Conservation (phyloP, 2,329 filamentous ascomycete genomes). For the Basipetospora chlamydospora region DNA sequence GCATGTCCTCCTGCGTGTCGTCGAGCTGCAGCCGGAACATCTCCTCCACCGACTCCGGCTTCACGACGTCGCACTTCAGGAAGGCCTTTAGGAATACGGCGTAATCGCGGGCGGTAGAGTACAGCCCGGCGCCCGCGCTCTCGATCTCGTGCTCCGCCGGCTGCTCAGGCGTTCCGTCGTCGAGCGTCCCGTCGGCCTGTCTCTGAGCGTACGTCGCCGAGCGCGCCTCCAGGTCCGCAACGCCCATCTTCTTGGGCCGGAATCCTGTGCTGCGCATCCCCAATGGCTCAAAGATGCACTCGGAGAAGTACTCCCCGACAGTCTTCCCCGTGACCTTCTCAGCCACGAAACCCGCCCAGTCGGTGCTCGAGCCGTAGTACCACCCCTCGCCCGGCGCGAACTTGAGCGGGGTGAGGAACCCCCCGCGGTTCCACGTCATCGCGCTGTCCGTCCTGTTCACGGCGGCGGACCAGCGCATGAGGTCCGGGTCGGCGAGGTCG, state of each 20-base stretch:
- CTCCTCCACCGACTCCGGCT: conserved; percentile 10
- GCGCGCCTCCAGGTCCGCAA: conserved; percentile 1
- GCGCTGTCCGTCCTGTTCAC: conserved; percentile 28
- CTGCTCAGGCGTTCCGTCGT: conserved; percentile 4
- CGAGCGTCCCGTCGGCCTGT: conserved; percentile 2
- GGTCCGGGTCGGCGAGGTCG: conserved; percentile 37
- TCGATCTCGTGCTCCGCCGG: conserved; percentile 12
- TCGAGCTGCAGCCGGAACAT: conserved; percentile 20
- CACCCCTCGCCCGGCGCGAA: conserved; percentile 49
- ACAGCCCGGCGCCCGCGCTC: conserved; percentile 21
- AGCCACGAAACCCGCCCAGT: conserved; percentile 35
- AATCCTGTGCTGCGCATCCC: conserved; percentile 15
- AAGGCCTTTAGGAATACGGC: conserved; percentile 14
- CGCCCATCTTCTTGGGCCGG: conserved; percentile 7
- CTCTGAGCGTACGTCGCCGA: conserved; percentile 5
- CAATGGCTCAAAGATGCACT: conserved; percentile 13
- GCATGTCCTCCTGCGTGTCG: conserved; percentile 13
- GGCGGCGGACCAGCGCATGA: too few species aligned
- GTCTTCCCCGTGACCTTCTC: conserved; percentile 15
- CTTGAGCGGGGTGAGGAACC: conserved; percentile 42
- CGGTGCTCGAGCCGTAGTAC: conserved; percentile 42
- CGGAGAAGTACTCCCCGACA: conserved; percentile 14
- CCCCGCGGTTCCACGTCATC: conserved; percentile 33
- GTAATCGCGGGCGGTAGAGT: conserved; percentile 18
- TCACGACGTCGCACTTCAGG: conserved; percentile 11